A percentile compares a stretch with the other conserved stretches of the same genome.
Evolutionary conservation across 805 yeast species (phyloP).

Genomic region (Saccharomyces eubayanus): DNA sequence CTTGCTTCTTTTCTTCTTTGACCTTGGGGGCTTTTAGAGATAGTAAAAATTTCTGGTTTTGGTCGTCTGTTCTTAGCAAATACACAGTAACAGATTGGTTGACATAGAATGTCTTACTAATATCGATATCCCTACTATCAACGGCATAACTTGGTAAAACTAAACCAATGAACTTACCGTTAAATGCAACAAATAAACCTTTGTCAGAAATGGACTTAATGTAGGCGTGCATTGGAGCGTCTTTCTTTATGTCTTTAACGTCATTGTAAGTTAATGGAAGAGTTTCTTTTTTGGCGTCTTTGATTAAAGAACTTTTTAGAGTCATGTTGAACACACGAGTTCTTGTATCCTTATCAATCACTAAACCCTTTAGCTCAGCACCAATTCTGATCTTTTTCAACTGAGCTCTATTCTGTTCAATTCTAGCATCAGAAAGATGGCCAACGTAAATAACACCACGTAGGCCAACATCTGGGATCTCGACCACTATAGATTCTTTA

Average conservation of each 20-base stretch:
- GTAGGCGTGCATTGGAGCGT: conserved; percentile 54
- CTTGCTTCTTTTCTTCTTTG: conserved; percentile 7
- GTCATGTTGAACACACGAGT: conserved; percentile 55
- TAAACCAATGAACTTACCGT: conserved; percentile 72
- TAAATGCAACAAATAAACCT: conserved; percentile 81
- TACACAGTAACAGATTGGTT: conserved; percentile 67
- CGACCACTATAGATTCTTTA: conserved; percentile 64
- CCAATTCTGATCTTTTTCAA: conserved; percentile 61
- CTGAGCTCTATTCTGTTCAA: conserved; percentile 59
- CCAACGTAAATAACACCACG: conserved; percentile 68
- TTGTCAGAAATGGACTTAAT: conserved; percentile 67
- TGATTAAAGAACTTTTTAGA: conserved; percentile 57
- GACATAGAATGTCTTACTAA: conserved; percentile 45
- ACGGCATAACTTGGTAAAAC: conserved; percentile 67
- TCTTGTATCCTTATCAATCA: conserved; percentile 57
- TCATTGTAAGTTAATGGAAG: conserved; percentile 59
- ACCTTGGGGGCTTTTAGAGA: conserved; percentile 40
- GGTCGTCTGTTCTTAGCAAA: conserved; percentile 61
- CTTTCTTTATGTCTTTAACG: conserved; percentile 36
- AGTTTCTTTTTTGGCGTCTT: conserved; percentile 44
- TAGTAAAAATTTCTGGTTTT: conserved; percentile 60
- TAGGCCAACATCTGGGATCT: conserved; percentile 40
- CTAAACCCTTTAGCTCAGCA: conserved; percentile 46
- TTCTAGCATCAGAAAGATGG: conserved; percentile 69
- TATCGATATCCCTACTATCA: conserved; percentile 44